Evolutionary conservation across 75 land plant genomes (phyloP), one percentile per base, ranked within the genome.

Genomic region (Selaginella moellendorffii): DNA sequence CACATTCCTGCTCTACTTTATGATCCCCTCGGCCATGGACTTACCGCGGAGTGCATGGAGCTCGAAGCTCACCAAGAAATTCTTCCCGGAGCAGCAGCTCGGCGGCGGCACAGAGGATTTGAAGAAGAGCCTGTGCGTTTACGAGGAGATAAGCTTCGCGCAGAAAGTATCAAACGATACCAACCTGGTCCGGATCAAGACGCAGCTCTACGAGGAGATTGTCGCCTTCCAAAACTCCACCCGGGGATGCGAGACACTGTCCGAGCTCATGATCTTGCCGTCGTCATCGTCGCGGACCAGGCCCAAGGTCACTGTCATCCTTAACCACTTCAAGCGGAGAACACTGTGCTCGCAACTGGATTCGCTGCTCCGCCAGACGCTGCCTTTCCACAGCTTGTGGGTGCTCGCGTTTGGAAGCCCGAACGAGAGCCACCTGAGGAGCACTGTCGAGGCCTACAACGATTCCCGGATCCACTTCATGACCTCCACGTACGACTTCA

Each of bases 321-420:
- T 95, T 54, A 95, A 95, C 78, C 99, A 95, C 63, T 95, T 84
- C 78, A 87, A 86, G 70, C 67, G 99, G 71, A 95, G 81, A 54
- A 95, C 97, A 0, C 80, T 93, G 0, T 95, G 99, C 52, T 78
- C 99, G 0, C 99, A 95, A 71, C 68, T 95, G 1, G 83, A 95
- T 26, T 77, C 99, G 0, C 76, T 95, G 26, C 80, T 84, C 14
- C 74, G 79, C 1, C 99, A 95, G 67, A 86, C 84, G 0, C 68
- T 84, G 21, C 97, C 96, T 0, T 89, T 95, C 66, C 83, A 95
- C 75, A 85, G 69, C 46, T 77, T 84, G 21, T 95, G 99, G 99
- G 99, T 95, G 28, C 79, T 95, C 26, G 76, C 99, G 2, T 95
- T 95, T 67, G 97, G 91, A 18, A 86, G 83, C 69, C 91, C 97